Percentiles rank a stretch among this genome's conserved stretches.
Conservation (phyloP, 805 yeast species). For the Maudiozyma pseudohumilis region DNA sequence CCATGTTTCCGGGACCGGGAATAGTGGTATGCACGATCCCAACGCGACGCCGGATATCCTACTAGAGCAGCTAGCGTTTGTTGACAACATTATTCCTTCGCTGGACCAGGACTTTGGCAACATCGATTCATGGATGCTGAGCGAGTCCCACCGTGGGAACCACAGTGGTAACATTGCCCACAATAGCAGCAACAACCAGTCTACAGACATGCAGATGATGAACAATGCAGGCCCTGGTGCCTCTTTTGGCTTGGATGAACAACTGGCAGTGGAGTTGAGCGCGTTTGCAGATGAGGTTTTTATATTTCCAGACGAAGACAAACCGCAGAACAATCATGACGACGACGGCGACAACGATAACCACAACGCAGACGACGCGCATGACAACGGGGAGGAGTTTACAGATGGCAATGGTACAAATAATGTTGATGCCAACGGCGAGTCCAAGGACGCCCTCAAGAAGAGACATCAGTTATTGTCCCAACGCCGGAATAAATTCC, state of each 20-base stretch:
- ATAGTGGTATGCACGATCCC: conserved; percentile 2
- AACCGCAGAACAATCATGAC: conserved; percentile 10
- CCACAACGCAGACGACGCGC: conserved; percentile 2
- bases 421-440: conserved; percentile 3
- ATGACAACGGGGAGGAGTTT: conserved; percentile 2
- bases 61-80: conserved; percentile 69
- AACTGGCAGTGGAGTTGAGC: conserved; percentile 54
- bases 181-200: neutral
- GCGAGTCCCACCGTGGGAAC: conserved; percentile 32
- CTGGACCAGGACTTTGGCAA: conserved; percentile 35
- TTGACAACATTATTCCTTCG: conserved; percentile 63
- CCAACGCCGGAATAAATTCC: conserved; percentile 22
- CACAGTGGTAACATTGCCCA: conserved; percentile 14
- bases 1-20: too few relatives aligned
- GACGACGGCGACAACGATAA: conserved; percentile 6
- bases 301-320: conserved; percentile 71
- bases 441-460: conserved; percentile 4
- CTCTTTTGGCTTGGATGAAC: conserved; percentile 34
- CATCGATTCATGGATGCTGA: conserved; percentile 18
- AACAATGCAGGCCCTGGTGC: neutral
- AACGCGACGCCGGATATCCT: conserved; percentile 32
- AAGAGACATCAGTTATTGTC: conserved; percentile 19
- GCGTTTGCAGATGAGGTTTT: conserved; percentile 79
- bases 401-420: too few relatives aligned
- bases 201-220: neutral